phyloP scores from a whole-genome alignment of 2,329 filamentous ascomycete species.

The Aspergillus novoparasiticus region DNA sequence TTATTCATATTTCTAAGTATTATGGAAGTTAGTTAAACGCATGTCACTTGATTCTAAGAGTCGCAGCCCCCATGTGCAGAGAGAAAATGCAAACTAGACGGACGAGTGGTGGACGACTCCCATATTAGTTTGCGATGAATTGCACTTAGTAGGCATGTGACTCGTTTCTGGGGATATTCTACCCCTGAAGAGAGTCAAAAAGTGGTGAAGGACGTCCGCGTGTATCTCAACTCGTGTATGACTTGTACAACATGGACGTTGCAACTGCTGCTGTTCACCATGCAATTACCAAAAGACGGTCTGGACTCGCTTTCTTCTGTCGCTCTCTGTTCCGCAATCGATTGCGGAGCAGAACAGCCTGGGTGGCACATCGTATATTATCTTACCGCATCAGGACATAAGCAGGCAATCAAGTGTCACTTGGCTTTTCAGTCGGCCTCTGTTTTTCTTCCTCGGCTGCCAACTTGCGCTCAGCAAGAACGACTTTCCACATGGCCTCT shows the following conservation, averaged over 20 bases:
- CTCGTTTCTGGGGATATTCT: neutral
- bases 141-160: neutral
- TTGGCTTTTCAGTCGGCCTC: constrained; percentile 10
- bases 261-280: neutral
- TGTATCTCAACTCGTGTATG: neutral
- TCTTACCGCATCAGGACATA: neutral
- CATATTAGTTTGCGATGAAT: neutral
- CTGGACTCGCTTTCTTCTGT: too few species aligned
- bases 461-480: constrained; percentile 42
- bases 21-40: neutral
- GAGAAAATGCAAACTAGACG: neutral
- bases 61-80: neutral
- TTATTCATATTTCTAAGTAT: neutral
- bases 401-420: neutral
- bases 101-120: neutral
- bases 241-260: neutral
- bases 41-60: too few species aligned
- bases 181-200: neutral
- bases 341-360: neutral
- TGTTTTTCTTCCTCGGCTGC: constrained; percentile 32
- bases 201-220: neutral
- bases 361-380: neutral
- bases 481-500: constrained; percentile 42
- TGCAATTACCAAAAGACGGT: neutral
- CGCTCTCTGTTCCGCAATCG: neutral